Conservation (phyloP, 2,329 filamentous ascomycete genomes). For the Botryotinia calthae region DNA sequence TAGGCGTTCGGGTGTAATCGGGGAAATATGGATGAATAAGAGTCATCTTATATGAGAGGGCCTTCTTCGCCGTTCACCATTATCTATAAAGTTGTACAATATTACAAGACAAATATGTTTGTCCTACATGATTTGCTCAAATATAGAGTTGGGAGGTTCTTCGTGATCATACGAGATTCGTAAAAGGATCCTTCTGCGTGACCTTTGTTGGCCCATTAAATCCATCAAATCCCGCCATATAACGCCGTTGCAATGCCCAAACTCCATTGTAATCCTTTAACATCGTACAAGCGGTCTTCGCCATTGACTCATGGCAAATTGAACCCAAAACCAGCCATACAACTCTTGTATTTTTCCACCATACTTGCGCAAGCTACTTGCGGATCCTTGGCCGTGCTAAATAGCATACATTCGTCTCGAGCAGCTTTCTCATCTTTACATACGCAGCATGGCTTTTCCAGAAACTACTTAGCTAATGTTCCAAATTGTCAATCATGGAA, state of each 20-base stretch:
- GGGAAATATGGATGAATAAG: not conserved
- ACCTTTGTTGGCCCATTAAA: not conserved
- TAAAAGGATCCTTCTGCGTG: constrained; percentile 8
- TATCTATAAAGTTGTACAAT: constrained; percentile 11
- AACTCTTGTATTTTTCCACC: constrained; percentile 82
- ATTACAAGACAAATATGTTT: constrained; percentile 1
- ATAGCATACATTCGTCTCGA: constrained; percentile 98
- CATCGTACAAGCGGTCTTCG: constrained; percentile 11
- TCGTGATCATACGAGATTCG: constrained; percentile 13
- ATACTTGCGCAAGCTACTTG: constrained; percentile 78
- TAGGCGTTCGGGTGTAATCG: constrained; percentile 14
- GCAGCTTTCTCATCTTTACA: constrained; percentile 92
- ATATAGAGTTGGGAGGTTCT: constrained; percentile 32
- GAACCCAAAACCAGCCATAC: constrained; percentile 94
- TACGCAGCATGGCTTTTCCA: constrained; percentile 83
- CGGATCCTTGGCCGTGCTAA: constrained; percentile 80
- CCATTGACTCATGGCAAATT: constrained; percentile 45
- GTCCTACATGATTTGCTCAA: not conserved
- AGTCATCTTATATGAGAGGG: not conserved
- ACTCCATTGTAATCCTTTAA: constrained; percentile 21
- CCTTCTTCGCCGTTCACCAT: not conserved
- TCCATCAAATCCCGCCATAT: not conserved
- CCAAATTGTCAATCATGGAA: not conserved
- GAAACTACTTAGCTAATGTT: constrained; percentile 10
- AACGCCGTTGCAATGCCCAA: constrained; percentile 33